Evolutionary conservation across 1,139 yeast species (phyloP).

Genomic region (Yamadazyma diddensiae): DNA sequence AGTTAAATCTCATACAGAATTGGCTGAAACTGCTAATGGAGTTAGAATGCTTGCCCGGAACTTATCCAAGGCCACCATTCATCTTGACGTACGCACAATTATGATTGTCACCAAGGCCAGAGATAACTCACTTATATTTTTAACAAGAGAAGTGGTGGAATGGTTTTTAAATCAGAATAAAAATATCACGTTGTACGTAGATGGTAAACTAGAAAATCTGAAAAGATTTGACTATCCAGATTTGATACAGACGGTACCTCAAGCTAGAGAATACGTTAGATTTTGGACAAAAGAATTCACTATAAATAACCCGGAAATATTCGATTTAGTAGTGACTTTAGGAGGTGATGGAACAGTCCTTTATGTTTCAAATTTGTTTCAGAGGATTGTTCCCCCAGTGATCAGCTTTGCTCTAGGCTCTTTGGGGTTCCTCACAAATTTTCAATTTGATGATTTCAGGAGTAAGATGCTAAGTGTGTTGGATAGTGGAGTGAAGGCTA

Average conservation of each 20-base stretch:
- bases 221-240: conserved; percentile 56
- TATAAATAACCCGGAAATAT: conserved; percentile 51
- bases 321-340: conserved; percentile 74
- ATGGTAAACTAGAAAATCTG: conserved; percentile 56
- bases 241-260: conserved; percentile 38
- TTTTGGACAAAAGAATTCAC: conserved; percentile 71
- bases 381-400: conserved; percentile 83
- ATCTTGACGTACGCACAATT: conserved; percentile 63
- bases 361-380: conserved; percentile 76
- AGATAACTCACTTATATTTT: conserved; percentile 69
- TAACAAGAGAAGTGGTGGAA: conserved; percentile 75
- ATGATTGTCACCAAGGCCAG: conserved; percentile 85
- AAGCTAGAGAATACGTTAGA: conserved; percentile 42
- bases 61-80: conserved; percentile 69
- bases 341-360: conserved; percentile 94
- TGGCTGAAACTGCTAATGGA: conserved; percentile 84
- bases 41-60: conserved; percentile 78
- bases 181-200: conserved; percentile 66
- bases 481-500: conserved; percentile 71
- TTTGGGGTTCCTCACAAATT: conserved; percentile 77
- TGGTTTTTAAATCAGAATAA: conserved; percentile 57
- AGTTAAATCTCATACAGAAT: conserved; percentile 66
- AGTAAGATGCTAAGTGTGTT: conserved; percentile 53
- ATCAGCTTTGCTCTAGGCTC: conserved; percentile 79
- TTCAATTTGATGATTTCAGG: conserved; percentile 68